Evolutionary conservation across 768 basidiomycete species (phyloP), one percentile per base, ranked within the genome.

Genomic region (Hebeloma cylindrosporum): DNA sequence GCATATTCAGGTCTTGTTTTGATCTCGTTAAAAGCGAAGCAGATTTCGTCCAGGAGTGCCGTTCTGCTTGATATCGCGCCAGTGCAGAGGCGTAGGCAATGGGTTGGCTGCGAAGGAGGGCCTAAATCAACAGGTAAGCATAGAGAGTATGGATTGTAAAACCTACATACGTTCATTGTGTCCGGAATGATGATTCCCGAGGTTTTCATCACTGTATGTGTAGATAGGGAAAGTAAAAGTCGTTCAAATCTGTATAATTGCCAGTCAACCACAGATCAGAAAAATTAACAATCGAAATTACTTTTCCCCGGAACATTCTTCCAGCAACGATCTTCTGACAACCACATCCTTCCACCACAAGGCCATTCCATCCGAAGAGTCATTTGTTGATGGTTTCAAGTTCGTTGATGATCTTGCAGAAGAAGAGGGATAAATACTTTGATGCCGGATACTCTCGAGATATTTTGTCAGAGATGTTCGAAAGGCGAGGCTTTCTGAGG

Each of bases 311-410:
- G 63, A 53, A 51, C 77, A 80, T 50, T 80, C 78, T 46, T 80
- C 79, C 20, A 80, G 54, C 18, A 80, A 51, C 6, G 79, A 79
- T 52, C 74, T 80, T 21, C 79, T 68, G 3, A 79, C 76, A 3
- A 78, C 64, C 2, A 79, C 69, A 39, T 78, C 74, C 56, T 69
- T 77, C 80, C 80, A 82, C 79, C 79, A 80, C 72, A 66, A 72
- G 20, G 50, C 55, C 9, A 26, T 40, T 20, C 17, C 28, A 5
- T 26, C 38, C 23, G 63, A 63, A 9, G 30, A 6, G 3, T 7
- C 28, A 7, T 14, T 17, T 14, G 27, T 44, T 23, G 35, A 29
- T 9, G 39, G 20, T 36, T 27, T 51, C 22, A 20, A 22, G 17
- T n/a, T 47, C 41, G 7, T 45, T 49, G 37, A 34, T 37, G 33